Evolutionary conservation across 2,329 filamentous ascomycete species (phyloP), one percentile per base, ranked within the genome.

Genomic region (Ophiocordyceps australis): DNA sequence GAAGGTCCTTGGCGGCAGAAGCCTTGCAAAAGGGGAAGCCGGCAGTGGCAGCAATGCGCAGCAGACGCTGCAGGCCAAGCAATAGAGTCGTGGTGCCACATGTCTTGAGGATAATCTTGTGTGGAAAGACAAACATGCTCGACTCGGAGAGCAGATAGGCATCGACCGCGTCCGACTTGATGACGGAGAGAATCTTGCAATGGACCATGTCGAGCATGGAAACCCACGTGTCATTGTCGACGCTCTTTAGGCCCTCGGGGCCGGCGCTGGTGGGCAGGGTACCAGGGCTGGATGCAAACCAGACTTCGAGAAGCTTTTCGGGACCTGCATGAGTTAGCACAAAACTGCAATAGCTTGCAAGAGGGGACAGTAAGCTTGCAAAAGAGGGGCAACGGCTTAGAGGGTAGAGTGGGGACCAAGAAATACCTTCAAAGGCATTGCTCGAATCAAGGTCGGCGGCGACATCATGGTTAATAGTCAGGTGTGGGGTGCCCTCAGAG

Each of bases 121-220:
- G 89, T n/a, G 85, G 83, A 53, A 93, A 98, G 40, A 98, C 82
- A 49, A 98, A 98, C 85, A 98, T 93, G 77, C 89, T 95, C 21
- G 89, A 95, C 57, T 98, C 89, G 35, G 89, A 98, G 29, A 98
- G 65, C 6, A 98, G 71, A 48, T 98, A 98, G 36, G 89, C 86
- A 46, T 98, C 89, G 40, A 95, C 78, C 46, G 86, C 75, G 35
- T 93, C 83, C 14, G 86, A 93, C 47, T 86, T 75, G 35, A 98
- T 70, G 34, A 93, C 77, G 4, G 89, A 98, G 29, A 98, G 64
- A 28, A 98, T 83, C 59, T 98, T 89, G 73, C 89, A 98, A 50
- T 94, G 92, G 55, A 98, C 89, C 45, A 94, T 66, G 48, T 98
- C 89, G 31, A 98, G 69, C 89, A 98, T 94, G 31, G 74, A 74